phyloP scores from a whole-genome alignment of 2,329 filamentous ascomycete species.

The Fusarium graminum region DNA sequence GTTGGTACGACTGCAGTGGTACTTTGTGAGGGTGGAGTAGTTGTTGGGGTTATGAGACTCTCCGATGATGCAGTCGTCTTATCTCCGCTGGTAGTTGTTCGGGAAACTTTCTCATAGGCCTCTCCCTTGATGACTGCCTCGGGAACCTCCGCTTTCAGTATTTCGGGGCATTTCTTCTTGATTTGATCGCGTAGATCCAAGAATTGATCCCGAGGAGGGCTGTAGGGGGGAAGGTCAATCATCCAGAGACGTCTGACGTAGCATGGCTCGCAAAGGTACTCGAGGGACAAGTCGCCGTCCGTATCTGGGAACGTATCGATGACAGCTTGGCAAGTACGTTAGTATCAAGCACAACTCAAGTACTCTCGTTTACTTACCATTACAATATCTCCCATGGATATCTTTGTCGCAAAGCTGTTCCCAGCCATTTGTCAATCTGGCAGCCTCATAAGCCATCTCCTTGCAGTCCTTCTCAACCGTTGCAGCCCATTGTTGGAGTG shows the following conservation, averaged over 20 bases:
- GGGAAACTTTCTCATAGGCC: neutral
- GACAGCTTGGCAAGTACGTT: neutral
- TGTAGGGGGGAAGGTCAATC: conserved; percentile 11
- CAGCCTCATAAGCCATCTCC: neutral
- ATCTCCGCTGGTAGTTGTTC: accelerated
- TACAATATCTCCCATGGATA: conserved; percentile 9
- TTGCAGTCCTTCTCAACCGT: neutral
- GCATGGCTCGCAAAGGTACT: conserved; percentile 16
- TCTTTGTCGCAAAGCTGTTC: conserved; percentile 22
- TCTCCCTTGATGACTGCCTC: no score
- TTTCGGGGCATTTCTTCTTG: conserved; percentile 2
- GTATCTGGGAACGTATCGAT: neutral
- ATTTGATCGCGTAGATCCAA: neutral
- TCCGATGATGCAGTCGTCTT: neutral
- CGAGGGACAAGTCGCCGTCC: neutral
- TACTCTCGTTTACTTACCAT: neutral
- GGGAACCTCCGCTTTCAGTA: neutral
- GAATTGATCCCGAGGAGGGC: conserved; percentile 1
- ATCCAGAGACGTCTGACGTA: conserved; percentile 11
- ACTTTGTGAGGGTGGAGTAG: accelerated
- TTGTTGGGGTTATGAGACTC: accelerated
- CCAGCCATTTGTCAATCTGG: neutral
- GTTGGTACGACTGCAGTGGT: neutral
- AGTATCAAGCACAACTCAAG: accelerated
- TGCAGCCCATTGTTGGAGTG: neutral